These are phyloP conservation scores for Prunus mongolica DNA, from an alignment of 306 rosid genomes.

Conservation along the genomic window DNA sequence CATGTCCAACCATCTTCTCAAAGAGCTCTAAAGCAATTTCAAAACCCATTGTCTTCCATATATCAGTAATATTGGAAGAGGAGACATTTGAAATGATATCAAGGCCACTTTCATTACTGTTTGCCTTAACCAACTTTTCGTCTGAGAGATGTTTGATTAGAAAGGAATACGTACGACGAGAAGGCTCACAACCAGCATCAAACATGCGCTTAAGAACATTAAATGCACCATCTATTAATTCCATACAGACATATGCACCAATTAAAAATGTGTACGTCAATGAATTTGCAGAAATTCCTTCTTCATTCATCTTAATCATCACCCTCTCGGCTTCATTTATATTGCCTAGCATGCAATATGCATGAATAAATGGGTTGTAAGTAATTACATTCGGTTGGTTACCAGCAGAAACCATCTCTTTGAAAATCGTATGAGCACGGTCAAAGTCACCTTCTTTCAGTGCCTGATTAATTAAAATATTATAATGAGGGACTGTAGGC, in stretches of 20 bases:
- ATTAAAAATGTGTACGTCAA: slow-evolving; percentile 47
- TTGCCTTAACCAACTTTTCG: slow-evolving; percentile 11
- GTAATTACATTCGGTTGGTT: slow-evolving; percentile 56
- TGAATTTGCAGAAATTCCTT: slow-evolving; percentile 54
- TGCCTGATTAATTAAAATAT: slow-evolving; percentile 49
- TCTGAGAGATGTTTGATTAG: slow-evolving; percentile 48
- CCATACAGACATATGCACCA: slow-evolving; percentile 51
- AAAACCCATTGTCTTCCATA: slow-evolving; percentile 59
- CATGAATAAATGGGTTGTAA: slow-evolving; percentile 59
- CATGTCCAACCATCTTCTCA: slow-evolving; percentile 56
- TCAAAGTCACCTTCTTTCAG: slow-evolving; percentile 47
- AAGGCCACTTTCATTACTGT: neutral
- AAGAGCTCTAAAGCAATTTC: slow-evolving; percentile 43
- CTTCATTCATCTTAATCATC: slow-evolving; percentile 47
- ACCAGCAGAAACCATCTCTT: slow-evolving; percentile 54
- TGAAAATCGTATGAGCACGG: slow-evolving; percentile 15
- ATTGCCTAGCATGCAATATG: slow-evolving; percentile 62
- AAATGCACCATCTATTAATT: slow-evolving; percentile 55
- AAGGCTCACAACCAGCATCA: slow-evolving; percentile 62
- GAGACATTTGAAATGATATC: neutral
- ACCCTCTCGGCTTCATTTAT: slow-evolving; percentile 55
- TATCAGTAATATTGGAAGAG: neutral
- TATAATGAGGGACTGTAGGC: slow-evolving; percentile 51
- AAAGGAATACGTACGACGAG: slow-evolving; percentile 46
- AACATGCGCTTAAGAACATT: slow-evolving; percentile 61